phyloP scores from a whole-genome alignment of 2,329 filamentous ascomycete genomes.

The Cytospora paraplurivora region DNA sequence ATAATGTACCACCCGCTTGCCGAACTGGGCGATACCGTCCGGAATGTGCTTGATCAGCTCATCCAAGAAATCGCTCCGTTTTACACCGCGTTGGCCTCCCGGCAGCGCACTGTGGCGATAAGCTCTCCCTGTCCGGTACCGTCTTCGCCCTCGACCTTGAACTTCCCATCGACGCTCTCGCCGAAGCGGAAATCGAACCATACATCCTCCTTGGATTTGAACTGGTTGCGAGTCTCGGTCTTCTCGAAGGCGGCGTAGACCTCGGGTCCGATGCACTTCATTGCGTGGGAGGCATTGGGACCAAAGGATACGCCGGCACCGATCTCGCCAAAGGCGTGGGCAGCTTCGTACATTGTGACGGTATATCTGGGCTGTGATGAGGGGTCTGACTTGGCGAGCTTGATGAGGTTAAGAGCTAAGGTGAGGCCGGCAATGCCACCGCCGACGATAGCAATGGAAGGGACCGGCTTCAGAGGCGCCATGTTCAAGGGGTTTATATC shows the following conservation, averaged over 20 bases:
- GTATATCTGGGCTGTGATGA: conserved; percentile 13
- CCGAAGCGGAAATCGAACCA: conserved; percentile 37
- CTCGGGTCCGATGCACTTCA: conserved; percentile 35
- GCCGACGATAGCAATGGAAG: conserved; percentile 56
- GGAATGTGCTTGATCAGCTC: conserved; percentile 31
- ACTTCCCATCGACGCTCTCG: conserved; percentile 28
- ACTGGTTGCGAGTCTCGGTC: conserved; percentile 35
- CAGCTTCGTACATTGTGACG: conserved; percentile 56
- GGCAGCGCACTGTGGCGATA: conserved; percentile 24
- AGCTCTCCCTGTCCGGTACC: conserved; percentile 23
- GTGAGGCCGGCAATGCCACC: conserved; percentile 60
- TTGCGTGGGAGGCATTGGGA: conserved; percentile 45
- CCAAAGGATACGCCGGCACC: conserved; percentile 60
- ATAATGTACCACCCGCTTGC: conserved; percentile 26
- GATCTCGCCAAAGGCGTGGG: conserved; percentile 56
- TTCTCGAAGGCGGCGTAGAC: conserved; percentile 34
- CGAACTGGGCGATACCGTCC: conserved; percentile 27
- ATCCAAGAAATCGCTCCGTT: conserved; percentile 33
- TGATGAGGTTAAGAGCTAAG: conserved; percentile 44
- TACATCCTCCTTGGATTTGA: conserved; percentile 30
- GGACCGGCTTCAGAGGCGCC: not conserved
- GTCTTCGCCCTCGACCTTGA: conserved; percentile 23
- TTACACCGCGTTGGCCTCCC: conserved; percentile 33
- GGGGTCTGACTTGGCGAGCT: conserved; percentile 34
- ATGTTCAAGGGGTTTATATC: not conserved